Conservation (phyloP, 371 early-diverging fungal genomes). For the Encephalitozoon cuniculi region DNA sequence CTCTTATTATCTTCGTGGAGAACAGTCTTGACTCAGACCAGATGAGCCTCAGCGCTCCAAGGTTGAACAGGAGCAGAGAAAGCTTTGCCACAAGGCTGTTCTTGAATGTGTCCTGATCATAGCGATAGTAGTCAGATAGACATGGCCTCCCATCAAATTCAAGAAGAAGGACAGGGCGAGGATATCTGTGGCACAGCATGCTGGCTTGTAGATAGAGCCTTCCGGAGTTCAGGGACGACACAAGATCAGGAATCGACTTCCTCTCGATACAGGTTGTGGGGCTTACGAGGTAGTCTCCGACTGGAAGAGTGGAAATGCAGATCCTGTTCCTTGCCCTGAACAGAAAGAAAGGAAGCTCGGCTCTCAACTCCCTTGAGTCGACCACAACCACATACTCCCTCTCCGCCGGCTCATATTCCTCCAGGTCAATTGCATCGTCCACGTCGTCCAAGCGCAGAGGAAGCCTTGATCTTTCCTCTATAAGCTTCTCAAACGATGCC, state of each 20-base stretch:
- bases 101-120: conserved; percentile 8
- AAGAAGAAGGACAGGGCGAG: conserved; percentile 71
- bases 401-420: not conserved
- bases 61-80: conserved; percentile 69
- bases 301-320: conserved; percentile 71
- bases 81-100: conserved; percentile 63
- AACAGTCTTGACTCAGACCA: conserved; percentile 66
- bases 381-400: conserved; percentile 65
- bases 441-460: conserved; percentile 23
- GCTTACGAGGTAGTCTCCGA: conserved; percentile 85
- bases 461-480: conserved; percentile 66
- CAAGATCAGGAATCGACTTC: conserved; percentile 78
- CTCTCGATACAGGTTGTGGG: conserved; percentile 79
- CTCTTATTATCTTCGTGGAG: conserved; percentile 36
- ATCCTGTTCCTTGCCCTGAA: conserved; percentile 70
- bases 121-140: conserved; percentile 65
- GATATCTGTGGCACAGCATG: conserved; percentile 74
- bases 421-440: conserved; percentile 16
- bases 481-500: conserved; percentile 78
- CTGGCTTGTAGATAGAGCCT: conserved; percentile 78
- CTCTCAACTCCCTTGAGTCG: conserved; percentile 84
- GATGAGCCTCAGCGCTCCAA: conserved; percentile 72
- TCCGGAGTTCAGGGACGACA: conserved; percentile 72
- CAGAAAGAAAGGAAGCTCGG: conserved; percentile 75
- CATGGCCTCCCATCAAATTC: conserved; percentile 79